Evolutionary conservation across 1,284 basidiomycete species (phyloP).

Genomic region (Taiwanofungus camphoratus): DNA sequence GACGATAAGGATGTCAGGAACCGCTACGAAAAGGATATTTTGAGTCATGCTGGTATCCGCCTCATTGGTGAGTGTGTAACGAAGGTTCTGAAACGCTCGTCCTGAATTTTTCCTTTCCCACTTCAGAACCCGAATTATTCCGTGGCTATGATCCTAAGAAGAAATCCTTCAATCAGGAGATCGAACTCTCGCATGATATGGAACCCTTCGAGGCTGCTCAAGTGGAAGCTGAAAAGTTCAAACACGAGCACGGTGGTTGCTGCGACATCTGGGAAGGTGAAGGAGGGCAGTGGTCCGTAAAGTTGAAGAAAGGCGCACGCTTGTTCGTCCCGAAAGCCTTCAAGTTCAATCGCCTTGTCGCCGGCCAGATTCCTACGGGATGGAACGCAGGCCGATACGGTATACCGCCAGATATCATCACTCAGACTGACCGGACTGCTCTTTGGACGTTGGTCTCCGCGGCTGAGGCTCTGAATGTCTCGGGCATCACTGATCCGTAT

Average conservation of each 20-base stretch:
- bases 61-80: conserved; percentile 72
- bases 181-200: conserved; percentile 94
- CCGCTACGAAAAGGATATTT: conserved; percentile 92
- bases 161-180: conserved; percentile 96
- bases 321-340: conserved; percentile 94
- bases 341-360: conserved; percentile 91
- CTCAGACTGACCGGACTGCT: conserved; percentile 91
- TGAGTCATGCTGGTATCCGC: conserved; percentile 91
- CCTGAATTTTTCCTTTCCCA: conserved; percentile 11
- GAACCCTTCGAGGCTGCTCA: conserved; percentile 93
- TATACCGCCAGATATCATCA: conserved; percentile 95
- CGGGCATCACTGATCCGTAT: conserved; percentile 96
- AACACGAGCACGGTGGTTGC: conserved; percentile 94
- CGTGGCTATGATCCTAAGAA: conserved; percentile 95
- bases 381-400: conserved; percentile 96
- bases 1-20: conserved; percentile 96
- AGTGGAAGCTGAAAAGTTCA: conserved; percentile 92
- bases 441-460: conserved; percentile 96
- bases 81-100: too few species aligned
- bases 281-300: conserved; percentile 93
- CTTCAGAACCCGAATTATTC: conserved; percentile 91
- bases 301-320: conserved; percentile 97
- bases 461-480: conserved; percentile 94
- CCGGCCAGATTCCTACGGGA: conserved; percentile 94
- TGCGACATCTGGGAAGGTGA: conserved; percentile 92